These are phyloP conservation scores for Geotrichum candidum DNA, from an alignment of 1,139 yeast species.

Conservation along the genomic window DNA sequence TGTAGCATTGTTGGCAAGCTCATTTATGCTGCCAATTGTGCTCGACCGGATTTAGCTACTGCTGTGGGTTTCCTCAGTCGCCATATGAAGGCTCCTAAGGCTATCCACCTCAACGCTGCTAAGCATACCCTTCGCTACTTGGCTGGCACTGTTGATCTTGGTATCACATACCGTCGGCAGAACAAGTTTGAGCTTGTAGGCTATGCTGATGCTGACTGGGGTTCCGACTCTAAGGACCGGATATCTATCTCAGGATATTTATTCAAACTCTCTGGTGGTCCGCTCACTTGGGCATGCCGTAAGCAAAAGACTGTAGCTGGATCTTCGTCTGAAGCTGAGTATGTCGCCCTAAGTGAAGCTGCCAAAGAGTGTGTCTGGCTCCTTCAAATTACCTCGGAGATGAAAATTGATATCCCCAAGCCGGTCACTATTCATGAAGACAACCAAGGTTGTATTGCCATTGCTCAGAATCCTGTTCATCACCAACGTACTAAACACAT, in stretches of 20 bases:
- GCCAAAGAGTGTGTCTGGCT: conserved; percentile 6
- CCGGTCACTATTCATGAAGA: conserved; percentile 17
- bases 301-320: conserved; percentile 1
- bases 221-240: conserved; percentile 13
- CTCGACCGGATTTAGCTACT: conserved; percentile 19
- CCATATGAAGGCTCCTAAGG: background rate
- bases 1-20: conserved; percentile 19
- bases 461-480: conserved; percentile 19
- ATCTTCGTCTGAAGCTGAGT: conserved; percentile 7
- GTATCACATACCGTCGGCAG: background rate
- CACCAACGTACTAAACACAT: conserved; percentile 21
- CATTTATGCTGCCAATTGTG: conserved; percentile 21
- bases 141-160: conserved; percentile 10
- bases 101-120: background rate
- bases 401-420: background rate
- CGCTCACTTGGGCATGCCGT: conserved; percentile 15
- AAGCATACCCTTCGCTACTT: conserved; percentile 19
- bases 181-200: background rate
- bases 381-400: background rate
- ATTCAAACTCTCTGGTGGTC: conserved; percentile 12
- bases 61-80: conserved; percentile 4
- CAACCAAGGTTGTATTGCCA: conserved; percentile 19
- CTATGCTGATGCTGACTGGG: conserved; percentile 19
- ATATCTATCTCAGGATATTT: conserved; percentile 17
- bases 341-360: conserved; percentile 2